Evolutionary conservation across 2,329 filamentous ascomycete genomes (phyloP).

Genomic region (Fusarium metavorans): DNA sequence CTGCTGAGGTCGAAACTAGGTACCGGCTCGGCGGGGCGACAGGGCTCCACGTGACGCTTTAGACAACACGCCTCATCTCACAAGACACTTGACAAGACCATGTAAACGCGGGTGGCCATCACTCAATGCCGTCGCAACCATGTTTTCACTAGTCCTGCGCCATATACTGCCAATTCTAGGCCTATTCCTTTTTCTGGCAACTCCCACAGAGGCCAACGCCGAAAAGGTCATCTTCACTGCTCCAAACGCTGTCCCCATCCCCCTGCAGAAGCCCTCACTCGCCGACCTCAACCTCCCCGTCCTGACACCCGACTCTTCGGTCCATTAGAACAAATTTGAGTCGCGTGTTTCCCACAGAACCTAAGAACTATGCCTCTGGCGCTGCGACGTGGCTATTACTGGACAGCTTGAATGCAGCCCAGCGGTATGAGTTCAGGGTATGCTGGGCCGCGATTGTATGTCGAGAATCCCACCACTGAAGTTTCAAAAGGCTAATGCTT

Average conservation of each 20-base stretch:
- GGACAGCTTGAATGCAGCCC: constrained; percentile 73
- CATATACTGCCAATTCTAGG: constrained; percentile 6
- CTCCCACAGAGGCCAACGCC: constrained; percentile 72
- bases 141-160: constrained; percentile 2
- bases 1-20: not conserved
- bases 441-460: constrained; percentile 95
- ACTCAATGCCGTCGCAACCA: constrained; percentile 4
- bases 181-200: constrained; percentile 26
- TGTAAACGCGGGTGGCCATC: not conserved
- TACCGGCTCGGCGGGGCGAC: constrained; percentile 10
- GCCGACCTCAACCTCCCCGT: constrained; percentile 71
- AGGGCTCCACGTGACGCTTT: constrained; percentile 17
- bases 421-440: constrained; percentile 89
- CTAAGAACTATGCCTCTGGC: constrained; percentile 61
- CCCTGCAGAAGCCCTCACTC: constrained; percentile 53
- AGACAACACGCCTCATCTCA: constrained; percentile 6
- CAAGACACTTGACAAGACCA: not conserved
- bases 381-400: constrained; percentile 83
- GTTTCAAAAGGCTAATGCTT: constrained; percentile 4
- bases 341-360: constrained; percentile 73
- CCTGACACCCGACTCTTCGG: constrained; percentile 69
- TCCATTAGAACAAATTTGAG: constrained; percentile 73
- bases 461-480: constrained; percentile 34
- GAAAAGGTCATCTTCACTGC: constrained; percentile 93
- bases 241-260: constrained; percentile 69